These are phyloP conservation scores for Micractinium sp. DNA, from an alignment of 139 green algal species.

Conservation along the genomic window DNA sequence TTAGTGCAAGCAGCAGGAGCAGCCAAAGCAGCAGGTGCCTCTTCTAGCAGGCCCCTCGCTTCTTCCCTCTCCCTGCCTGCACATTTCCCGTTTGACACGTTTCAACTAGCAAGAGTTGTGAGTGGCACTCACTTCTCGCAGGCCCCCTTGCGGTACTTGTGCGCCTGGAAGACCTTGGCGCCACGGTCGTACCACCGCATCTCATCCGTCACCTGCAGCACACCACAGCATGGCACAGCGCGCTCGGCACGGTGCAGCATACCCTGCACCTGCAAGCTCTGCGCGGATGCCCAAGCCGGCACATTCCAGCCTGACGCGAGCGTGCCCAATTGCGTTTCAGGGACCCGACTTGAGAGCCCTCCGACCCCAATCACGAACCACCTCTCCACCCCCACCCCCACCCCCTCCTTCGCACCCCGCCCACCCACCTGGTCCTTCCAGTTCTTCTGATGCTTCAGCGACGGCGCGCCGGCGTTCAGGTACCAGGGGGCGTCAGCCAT, in stretches of 20 bases:
- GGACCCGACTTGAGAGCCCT: no score
- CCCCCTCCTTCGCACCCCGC: no score
- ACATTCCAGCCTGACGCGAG: no score
- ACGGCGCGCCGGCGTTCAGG: constrained; percentile 85
- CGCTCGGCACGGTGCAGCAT: not conserved
- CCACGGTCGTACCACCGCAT: constrained; percentile 93
- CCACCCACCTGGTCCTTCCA: constrained; percentile 77
- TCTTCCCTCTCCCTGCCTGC: not conserved
- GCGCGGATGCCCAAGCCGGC: no score
- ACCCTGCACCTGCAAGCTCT: no score
- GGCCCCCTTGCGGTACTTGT: constrained; percentile 95
- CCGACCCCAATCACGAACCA: not conserved
- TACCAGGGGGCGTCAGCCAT: constrained; percentile 99
- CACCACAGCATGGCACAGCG: no score
- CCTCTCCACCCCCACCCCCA: not conserved
- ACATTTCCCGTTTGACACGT: not conserved
- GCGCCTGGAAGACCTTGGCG: constrained; percentile 92
- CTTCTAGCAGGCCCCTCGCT: not conserved
- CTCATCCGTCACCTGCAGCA: constrained; percentile 47
- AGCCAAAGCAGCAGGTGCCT: not conserved
- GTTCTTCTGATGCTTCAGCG: constrained; percentile 98
- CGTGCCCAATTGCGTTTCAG: no score
- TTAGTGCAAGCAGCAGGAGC: not conserved
- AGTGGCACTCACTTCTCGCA: constrained; percentile 90
- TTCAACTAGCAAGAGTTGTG: not conserved